A percentile compares a stretch with the other conserved stretches of the same genome.
Conservation (phyloP, 2,329 filamentous ascomycete species). For the Alternaria tenuissima region DNA sequence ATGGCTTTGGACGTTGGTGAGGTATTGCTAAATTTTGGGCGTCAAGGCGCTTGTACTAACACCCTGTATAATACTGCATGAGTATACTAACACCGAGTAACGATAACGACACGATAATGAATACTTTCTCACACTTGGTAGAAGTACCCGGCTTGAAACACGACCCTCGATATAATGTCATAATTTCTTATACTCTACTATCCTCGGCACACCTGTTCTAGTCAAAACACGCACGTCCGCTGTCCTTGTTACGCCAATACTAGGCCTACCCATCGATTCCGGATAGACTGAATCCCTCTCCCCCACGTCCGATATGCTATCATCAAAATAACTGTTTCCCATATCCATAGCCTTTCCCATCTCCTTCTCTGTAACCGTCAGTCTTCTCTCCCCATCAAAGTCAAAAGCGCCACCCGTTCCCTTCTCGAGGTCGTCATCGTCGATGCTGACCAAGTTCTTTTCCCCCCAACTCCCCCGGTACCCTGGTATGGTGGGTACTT, state of each 20-base stretch:
- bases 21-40: background rate
- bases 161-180: background rate
- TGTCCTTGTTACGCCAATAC: conserved; percentile 11
- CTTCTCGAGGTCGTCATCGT: conserved; percentile 4
- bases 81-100: background rate
- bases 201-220: background rate
- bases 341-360: conserved; percentile 9
- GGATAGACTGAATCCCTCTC: background rate
- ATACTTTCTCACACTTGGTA: background rate
- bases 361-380: conserved; percentile 7
- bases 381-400: conserved; percentile 12
- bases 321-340: conserved; percentile 20
- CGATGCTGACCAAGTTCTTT: conserved; percentile 7
- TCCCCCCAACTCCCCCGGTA: conserved; percentile 23
- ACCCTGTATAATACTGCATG: background rate
- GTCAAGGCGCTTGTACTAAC: background rate
- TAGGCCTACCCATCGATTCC: background rate
- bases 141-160: background rate
- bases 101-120: background rate
- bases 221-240: conserved; percentile 2
- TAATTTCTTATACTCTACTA: conserved; percentile 15
- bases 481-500: conserved; percentile 24
- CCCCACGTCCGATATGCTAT: conserved; percentile 20
- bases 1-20: conserved; percentile 22
- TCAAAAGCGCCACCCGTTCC: background rate